Evolutionary conservation across 2,329 filamentous ascomycete species (phyloP), one percentile per base, ranked within the genome.

Genomic region (Parafenestella ontariensis): DNA sequence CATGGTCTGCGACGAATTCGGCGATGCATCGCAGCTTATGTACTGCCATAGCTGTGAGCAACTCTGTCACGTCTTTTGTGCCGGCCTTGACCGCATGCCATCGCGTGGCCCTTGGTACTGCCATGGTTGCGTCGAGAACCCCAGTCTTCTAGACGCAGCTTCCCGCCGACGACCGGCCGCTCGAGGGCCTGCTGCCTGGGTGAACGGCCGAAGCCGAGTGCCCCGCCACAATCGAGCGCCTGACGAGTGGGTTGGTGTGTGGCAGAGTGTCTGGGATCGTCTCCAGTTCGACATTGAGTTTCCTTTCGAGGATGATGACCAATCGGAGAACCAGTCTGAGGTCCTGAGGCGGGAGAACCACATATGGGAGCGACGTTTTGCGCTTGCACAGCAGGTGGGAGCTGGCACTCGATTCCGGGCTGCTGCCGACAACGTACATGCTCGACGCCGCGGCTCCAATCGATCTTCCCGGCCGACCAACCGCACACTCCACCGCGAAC

Each of bases 21-120:
- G 95, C 62, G 87, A 94, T 65, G 90, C 95, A 75, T 90, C 96
- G 61, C 83, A 92, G 17, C 84, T 96, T 47, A 87, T 98, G 62
- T 86, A 96, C 56, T 99, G 95, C 78, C 92, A 97, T 75, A 89
- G 87, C 69, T 99, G 95, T 79, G 89, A 96, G 80, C 88, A 89
- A 29, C 86, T 90, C 39, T 96, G 94, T 68, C 95, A 99, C 76
- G 92, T 92, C 43, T 91, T 96, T 75, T 99, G 95, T 76, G 86
- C 96, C 57, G 93, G 91, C 29, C 83, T 96, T 45, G 88, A 93
- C 56, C 79, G 82, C 48, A 86, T 96, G 51, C 92, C 93, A 20
- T 78, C 83, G 20, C 66, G 72, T 26, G 90, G 90, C 24, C 82
- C 88, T 61, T 99, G 94, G 93, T 96, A 94, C 75, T 99, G 95